Evolutionary conservation across 78 protist species (phyloP).

Genomic region (Chrysochromulina tobinii): DNA sequence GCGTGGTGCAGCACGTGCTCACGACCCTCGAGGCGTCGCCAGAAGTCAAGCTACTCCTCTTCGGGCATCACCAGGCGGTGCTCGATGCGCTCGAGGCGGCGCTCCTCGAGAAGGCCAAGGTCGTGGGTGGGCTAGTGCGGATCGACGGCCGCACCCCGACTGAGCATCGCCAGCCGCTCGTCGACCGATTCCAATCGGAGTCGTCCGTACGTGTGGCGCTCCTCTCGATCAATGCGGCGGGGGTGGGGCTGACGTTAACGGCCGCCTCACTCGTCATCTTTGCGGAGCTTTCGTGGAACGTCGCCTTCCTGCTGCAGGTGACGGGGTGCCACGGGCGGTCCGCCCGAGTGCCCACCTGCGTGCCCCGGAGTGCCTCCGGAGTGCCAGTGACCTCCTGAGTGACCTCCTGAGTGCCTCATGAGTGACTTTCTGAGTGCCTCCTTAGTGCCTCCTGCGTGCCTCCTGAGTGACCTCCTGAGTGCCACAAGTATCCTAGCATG

Average conservation of each 20-base stretch:
- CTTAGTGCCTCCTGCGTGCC: too few relatives aligned
- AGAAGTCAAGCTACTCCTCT: conserved; percentile 47
- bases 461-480: too few relatives aligned
- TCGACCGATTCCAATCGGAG: conserved; percentile 65
- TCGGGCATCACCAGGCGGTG: conserved; percentile 53
- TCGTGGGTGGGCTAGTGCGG: conserved; percentile 58
- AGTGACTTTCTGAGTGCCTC: too few relatives aligned
- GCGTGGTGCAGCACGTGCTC: too few relatives aligned
- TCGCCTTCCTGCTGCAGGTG: conserved; percentile 26
- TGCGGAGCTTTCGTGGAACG: conserved; percentile 84
- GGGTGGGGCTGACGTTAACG: conserved; percentile 82
- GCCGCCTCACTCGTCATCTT: conserved; percentile 79
- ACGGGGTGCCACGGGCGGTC: too few relatives aligned
- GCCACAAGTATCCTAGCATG: too few relatives aligned
- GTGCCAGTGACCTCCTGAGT: too few relatives aligned
- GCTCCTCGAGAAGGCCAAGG: background rate
- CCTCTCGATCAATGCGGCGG: conserved; percentile 81
- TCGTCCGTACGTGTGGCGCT: conserved; percentile 70
- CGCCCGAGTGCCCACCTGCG: too few relatives aligned
- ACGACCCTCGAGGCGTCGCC: too few relatives aligned
- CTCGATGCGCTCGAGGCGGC: background rate
- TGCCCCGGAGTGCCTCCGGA: too few relatives aligned
- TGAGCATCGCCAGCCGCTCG: conserved; percentile 50
- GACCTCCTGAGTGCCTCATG: too few relatives aligned
- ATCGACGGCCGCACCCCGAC: conserved; percentile 80